Base-by-base conservation (phyloP, 805 yeast species). In the Nakazawaea sp. region DNA sequence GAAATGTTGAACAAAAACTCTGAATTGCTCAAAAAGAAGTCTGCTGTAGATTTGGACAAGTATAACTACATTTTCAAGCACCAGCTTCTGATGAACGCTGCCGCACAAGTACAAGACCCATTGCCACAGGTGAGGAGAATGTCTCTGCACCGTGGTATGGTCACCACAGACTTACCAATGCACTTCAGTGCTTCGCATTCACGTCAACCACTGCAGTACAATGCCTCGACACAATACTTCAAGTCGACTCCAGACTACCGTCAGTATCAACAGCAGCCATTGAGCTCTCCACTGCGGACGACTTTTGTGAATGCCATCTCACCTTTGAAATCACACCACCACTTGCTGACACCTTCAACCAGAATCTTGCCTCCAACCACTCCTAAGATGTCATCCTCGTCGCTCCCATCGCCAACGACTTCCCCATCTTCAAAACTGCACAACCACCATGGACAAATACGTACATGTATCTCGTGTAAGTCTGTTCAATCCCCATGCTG, bases 401-500 rank as follows among this genome's bases (percentile, higher is more conserved):
- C 24, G 6, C 17, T 36, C 5, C 30, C 38, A 8, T 32, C 43
- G 4, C 40, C 43, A 18, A 26, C 18, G 6, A 36, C 36, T 11
- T 38, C 44, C 6, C 40, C 44, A 11, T 13, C 29, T 16, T 26
- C 36, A 12, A 27, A 30, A 11, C 15, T 19, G 50, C 49, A 33
- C 30, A 49, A 30, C 46, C 45, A 43, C 34, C 43, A 30, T 26
- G 46, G 27, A 39, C 38, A 43, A 24, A 56, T 61, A 10, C 70
- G 95, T 47, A 72, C 71, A 36, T 90, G 98, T 55, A 78, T 90
- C 20, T 86, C 96, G 5, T 90, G 98, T 61, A 87, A 88, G 5
- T 77, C 92, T 1, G 81, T 79, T 39, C 92, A 84, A 48, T 84
- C 95, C 5, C 98, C 98, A 4, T 90, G 98, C 59, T 90, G 98